Base-by-base conservation (phyloP, 352 stramenopile genomes). In the Phytophthora boehmeriae region DNA sequence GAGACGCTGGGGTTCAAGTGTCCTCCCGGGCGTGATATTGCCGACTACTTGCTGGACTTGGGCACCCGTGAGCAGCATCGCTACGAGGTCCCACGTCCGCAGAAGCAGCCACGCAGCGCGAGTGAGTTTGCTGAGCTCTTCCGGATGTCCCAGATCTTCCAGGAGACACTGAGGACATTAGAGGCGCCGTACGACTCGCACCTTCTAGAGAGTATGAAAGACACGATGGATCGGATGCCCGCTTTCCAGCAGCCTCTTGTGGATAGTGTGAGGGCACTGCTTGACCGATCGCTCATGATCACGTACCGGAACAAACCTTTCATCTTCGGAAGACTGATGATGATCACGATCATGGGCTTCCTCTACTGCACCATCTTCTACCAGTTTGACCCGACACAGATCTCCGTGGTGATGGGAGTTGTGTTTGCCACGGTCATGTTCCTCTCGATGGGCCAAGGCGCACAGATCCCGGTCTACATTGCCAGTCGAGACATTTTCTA, bases 371-470 rank as follows among this genome's bases (percentile, higher is more conserved):
- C 51, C 13, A 75, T 76, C 20, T 60, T 52, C 53, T 60, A 60
- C 27, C 28, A 60, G 19, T 60, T 60, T 5, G 41, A 60, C 28
- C 39, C 52, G 17, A 70, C 48, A 17, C 30, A 76, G 10, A 43
- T 64, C 22, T 28, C 47, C 28, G 63, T 51, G 1, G 44, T 86
- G 2, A 67, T 90, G 34, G 83, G 88, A 36, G 65, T 91, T 28
- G 47, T 95, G 2, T 96, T 92, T 56, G 65, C 82, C 25, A 68
- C 65, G 13, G 57, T 89, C 38, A 76, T 96, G 45, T 93, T 89
- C 58, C 65, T 88, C 5, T 68, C 71, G n/a, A 41, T 95, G 23
- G 76, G 38, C 14, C 38, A 44, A 44, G 13, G 14, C 16, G 13
- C 38, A 22, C 10, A 27, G 39, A 49, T 59, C 5, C 38, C 38